Evolutionary conservation across 441 rosid species (phyloP).

Genomic region (Geranium incanum): DNA sequence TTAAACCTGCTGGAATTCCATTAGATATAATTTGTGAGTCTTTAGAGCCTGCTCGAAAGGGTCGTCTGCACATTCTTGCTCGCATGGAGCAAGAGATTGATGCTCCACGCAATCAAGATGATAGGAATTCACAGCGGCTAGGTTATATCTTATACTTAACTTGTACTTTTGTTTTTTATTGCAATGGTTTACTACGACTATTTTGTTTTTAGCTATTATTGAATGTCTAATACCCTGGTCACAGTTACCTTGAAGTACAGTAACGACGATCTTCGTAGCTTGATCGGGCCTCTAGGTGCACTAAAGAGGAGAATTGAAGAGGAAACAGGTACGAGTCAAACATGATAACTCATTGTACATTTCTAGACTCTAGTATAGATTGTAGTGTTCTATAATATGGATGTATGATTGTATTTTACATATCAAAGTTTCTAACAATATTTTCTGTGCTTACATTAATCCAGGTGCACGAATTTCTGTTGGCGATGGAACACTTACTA

Average conservation of each 20-base stretch:
- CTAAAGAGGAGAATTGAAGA: slow-evolving; percentile 80
- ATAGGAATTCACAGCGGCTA: slow-evolving; percentile 53
- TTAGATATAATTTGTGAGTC: slow-evolving; percentile 82
- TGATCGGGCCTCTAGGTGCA: slow-evolving; percentile 82
- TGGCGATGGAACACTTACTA: slow-evolving; percentile 68
- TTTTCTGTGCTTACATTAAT: slow-evolving; percentile 16
- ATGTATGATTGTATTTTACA: background rate
- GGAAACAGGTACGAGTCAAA: slow-evolving; percentile 63
- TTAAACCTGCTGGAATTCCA: slow-evolving; percentile 97
- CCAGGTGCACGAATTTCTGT: slow-evolving; percentile 76
- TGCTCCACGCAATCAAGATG: slow-evolving; percentile 58
- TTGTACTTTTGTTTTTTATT: slow-evolving; percentile 13
- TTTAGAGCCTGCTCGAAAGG: slow-evolving; percentile 74
- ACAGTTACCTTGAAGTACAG: slow-evolving; percentile 69
- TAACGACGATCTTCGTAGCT: slow-evolving; percentile 75
- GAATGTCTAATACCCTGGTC: slow-evolving; percentile 24
- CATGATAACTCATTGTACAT: slow-evolving; percentile 15
- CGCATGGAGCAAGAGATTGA: slow-evolving; percentile 77
- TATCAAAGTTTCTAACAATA: background rate
- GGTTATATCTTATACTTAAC: slow-evolving; percentile 38
- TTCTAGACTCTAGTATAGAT: background rate
- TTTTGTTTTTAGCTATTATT: slow-evolving; percentile 14
- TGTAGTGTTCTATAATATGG: background rate
- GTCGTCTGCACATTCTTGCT: slow-evolving; percentile 84
- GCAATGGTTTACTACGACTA: slow-evolving; percentile 5